Base-by-base conservation (phyloP, 768 basidiomycete genomes). In the Nidula microcarpa region DNA sequence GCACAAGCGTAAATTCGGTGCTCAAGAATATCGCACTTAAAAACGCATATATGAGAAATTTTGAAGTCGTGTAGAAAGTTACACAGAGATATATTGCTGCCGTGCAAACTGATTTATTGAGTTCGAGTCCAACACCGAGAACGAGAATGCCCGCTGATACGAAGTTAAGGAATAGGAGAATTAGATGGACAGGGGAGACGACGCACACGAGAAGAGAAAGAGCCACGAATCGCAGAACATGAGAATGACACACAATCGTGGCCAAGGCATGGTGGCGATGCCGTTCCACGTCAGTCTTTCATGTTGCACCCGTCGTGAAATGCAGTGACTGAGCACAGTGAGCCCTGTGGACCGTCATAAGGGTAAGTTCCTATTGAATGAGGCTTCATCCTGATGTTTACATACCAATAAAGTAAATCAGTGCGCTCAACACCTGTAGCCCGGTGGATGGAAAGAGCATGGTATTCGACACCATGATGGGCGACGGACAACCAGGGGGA, bases 21-120 rank as follows among this genome's bases (percentile, higher is more conserved):
- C 30, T 35, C 51, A 9, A 33, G 46, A 50, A 51, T 48, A 49
- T 66, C 70, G 41, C 43, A 71, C 71, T 68, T 30, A 80, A 68
- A 57, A 79, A 81, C 5, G 69, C 62, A 56, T 80, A 82, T 5
- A 80, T 74, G 41, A 79, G 68, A 6, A 79, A 50, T 55, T 80
- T 77, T 5, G 75, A 71, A 9, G 69, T 62, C 0, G 71, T 65
- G 54, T 76, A 77, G 54, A 76, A 70, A 17, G 60, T 53, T 47
- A 79, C 70, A 60, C 77, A 79, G 32, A 74, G 60, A 51, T 74
- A 70, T 48, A 80, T 75, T 2, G 72, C 78, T 7, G 72, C 57
- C 3, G 69, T 62, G 60, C 80, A 82, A 1, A 72, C 61, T 2
- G 63, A 55, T 2, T 46, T 13, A 47, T 67, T 70, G 37, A 63